Evolutionary conservation across 1,139 yeast genomes (phyloP).

Genomic region (Protomyces macrosporus): DNA sequence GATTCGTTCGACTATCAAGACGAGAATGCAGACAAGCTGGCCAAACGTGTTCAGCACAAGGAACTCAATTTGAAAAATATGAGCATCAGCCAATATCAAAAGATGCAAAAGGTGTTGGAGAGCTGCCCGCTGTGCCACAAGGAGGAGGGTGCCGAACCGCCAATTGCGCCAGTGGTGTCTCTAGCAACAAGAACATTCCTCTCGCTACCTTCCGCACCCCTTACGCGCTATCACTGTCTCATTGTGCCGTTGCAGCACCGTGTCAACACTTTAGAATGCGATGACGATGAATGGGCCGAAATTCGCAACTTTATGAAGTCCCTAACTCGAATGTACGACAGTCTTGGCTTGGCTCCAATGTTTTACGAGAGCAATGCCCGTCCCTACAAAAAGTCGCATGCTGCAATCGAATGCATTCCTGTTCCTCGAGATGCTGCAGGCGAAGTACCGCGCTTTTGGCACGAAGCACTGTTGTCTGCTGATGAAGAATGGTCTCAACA

Average conservation of each 20-base stretch:
- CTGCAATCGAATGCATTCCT: constrained; percentile 46
- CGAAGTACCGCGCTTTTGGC: constrained; percentile 43
- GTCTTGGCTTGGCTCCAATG: constrained; percentile 41
- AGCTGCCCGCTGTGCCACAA: constrained; percentile 43
- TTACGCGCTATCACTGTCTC: constrained; percentile 39
- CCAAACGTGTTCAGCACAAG: constrained; percentile 35
- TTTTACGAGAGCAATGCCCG: constrained; percentile 46
- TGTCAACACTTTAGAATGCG: constrained; percentile 43
- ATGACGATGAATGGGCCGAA: constrained; percentile 46
- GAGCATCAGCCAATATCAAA: constrained; percentile 35
- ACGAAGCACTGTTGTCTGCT: constrained; percentile 42
- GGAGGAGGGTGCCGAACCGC: constrained; percentile 35
- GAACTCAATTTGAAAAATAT: constrained; percentile 37
- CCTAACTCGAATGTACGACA: constrained; percentile 42
- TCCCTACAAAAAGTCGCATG: constrained; percentile 40
- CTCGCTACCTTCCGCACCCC: constrained; percentile 41
- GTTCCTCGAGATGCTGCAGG: constrained; percentile 39
- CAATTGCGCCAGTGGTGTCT: constrained; percentile 37
- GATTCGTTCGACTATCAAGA: constrained; percentile 43
- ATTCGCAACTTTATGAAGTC: constrained; percentile 46
- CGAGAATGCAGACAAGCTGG: constrained; percentile 43
- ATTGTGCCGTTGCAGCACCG: constrained; percentile 46
- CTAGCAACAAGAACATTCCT: constrained; percentile 38
- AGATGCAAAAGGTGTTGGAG: constrained; percentile 38
- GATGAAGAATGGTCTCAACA: constrained; percentile 45